Conservation (phyloP, 2,329 filamentous ascomycete genomes). For the Torrubiellomyces zombiae region DNA sequence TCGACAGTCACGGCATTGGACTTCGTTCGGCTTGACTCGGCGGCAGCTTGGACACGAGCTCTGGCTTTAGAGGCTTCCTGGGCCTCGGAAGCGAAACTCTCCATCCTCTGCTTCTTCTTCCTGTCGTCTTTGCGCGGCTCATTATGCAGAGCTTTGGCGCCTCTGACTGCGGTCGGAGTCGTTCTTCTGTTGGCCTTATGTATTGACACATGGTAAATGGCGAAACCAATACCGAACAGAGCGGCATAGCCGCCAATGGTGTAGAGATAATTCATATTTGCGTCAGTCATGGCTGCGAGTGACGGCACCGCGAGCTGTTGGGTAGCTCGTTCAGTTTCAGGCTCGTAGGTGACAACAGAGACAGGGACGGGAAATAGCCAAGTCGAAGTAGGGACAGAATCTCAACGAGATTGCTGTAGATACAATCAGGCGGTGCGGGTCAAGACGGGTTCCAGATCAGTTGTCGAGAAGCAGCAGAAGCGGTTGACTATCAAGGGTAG, state of each 20-base stretch:
- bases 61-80: conserved; percentile 24
- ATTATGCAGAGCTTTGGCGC: conserved; percentile 11
- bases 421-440: too few species aligned
- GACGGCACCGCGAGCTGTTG: too few species aligned
- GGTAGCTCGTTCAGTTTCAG: too few species aligned
- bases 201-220: conserved; percentile 18
- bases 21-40: conserved; percentile 10
- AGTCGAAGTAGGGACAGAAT: too few species aligned
- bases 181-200: conserved; percentile 16
- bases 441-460: too few species aligned
- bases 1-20: conserved; percentile 15
- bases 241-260: conserved; percentile 21
- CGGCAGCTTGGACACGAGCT: conserved; percentile 9
- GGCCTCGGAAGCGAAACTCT: conserved; percentile 20
- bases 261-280: conserved; percentile 17
- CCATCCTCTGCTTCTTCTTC: conserved; percentile 29
- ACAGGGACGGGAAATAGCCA: too few species aligned
- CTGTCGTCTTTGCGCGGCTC: conserved; percentile 23
- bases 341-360: too few species aligned
- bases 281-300: conserved; percentile 20
- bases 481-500: too few species aligned
- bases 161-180: conserved; percentile 11
- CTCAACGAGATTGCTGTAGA: too few species aligned
- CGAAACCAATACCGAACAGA: conserved; percentile 18
- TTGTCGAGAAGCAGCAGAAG: too few species aligned